Evolutionary conservation across 805 yeast species (phyloP), one percentile per base, ranked within the genome.

Genomic region (Yamadazyma tumulicola): DNA sequence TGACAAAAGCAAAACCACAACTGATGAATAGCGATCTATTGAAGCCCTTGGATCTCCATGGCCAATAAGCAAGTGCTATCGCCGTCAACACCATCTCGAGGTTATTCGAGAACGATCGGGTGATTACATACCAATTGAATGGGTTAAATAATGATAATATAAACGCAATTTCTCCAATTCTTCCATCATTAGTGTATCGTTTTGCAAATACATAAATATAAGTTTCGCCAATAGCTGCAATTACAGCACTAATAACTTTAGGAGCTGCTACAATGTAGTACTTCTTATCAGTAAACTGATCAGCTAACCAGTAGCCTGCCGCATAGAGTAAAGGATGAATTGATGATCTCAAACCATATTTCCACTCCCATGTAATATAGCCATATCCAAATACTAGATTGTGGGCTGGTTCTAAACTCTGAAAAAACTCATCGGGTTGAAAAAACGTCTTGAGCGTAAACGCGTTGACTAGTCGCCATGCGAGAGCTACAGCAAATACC

Each of bases 371-470:
- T 0, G 97, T 87, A 23, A 78, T 53, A 47, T 77, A 75, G 0
- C 98, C 98, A 43, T 80, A 81, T 2, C 93, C 89, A 54, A 69
- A 87, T 0, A 82, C 81, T 23, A 70, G 61, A 4, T 51, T 38
- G 56, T 88, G 96, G 0, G 97, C 98, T 0, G 96, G 96, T 51
- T 93, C 98, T 33, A 93, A 61, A 0, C 89, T 69, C 59, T 93
- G 99, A 79, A 81, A 93, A 59, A 72, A 93, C 58, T 93, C 99
- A 57, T 93, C 99, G 0, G 98, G 91, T 56, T 93, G 99, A 61
- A 93, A 93, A 53, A 78, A 93, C 0, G 97, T 87, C 36, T 54
- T 54, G 4, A 77, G 74, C 1, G 79, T 55, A 16, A 84, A 51
- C 0, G 94, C 75, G 56, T 88, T 87, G 48, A 74, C 20, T 7